Conservation (phyloP, 345 rosid species). For the Eucalyptus urophylla region DNA sequence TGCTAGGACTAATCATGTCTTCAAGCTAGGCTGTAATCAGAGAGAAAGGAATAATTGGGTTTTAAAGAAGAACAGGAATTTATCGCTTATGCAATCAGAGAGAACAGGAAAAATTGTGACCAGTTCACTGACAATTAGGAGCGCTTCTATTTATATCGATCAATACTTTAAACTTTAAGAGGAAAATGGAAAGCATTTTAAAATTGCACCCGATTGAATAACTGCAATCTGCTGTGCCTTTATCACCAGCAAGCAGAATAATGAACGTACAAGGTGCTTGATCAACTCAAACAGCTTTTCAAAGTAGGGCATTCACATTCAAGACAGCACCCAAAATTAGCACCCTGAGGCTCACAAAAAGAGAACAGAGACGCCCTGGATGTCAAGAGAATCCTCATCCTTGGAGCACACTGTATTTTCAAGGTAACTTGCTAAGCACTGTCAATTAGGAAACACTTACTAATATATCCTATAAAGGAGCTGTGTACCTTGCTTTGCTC, state of each 20-base stretch:
- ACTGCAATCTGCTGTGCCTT: neutral
- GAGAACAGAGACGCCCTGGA: neutral
- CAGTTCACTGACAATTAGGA: neutral
- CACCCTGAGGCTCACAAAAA: neutral
- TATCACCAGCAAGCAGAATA: neutral
- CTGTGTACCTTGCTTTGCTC: neutral
- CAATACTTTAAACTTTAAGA: neutral
- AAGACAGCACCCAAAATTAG: neutral
- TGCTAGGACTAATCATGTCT: neutral
- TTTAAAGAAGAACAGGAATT: neutral
- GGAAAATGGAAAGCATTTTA: neutral
- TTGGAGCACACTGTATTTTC: neutral
- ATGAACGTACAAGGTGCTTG: neutral
- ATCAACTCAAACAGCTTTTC: neutral
- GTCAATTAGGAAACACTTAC: neutral
- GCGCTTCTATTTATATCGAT: neutral
- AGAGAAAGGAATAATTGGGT: neutral
- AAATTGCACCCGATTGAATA: neutral
- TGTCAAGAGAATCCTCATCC: neutral
- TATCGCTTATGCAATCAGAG: neutral
- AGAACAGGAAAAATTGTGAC: neutral
- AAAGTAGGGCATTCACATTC: neutral
- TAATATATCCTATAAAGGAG: neutral
- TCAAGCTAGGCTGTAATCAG: neutral
- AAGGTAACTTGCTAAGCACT: neutral